Base-by-base conservation (phyloP, 306 rosid genomes). In the Fragaria vesca region DNA sequence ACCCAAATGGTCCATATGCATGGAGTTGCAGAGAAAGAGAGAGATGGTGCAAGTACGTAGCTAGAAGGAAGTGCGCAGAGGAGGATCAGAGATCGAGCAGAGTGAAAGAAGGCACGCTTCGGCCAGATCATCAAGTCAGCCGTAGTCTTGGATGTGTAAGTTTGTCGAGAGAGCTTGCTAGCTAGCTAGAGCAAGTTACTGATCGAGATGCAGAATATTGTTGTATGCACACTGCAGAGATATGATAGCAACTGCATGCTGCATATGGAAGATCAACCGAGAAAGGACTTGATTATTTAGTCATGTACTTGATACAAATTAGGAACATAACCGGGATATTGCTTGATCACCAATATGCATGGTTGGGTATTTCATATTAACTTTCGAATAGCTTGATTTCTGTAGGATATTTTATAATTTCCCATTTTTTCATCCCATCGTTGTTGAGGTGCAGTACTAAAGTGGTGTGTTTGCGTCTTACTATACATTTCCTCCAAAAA, bases 71-170 rank as follows among this genome's bases (percentile, higher is more conserved):
- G 67, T 0, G 66, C 3, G 38, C 66, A 12, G 24, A 52, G 24
- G 66, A 60, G 40, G 67, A 28, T 24, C 38, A 61, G 67, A n/a
- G 43, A 38, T 13, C 17, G 30, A 32, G 63, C 47, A 34, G 32
- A 72, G 76, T 1, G 48, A 38, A 16, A 72, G 76, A 40, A 34
- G 2, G 48, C 65, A 61, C 67, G 67, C 67, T 61, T 61, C 18
- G 40, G 4, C 9, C 40, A 30, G 67, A 55, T 55, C 12, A 55
- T 55, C 12, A 28, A 55, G 61, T n/a, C 32, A 16, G 18, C 61
- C 60, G 45, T 71, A 51, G 62, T 71, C 28, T 71, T 71, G 61
- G 62, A 71, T 71, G 50, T 50, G 46, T 50, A 16, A 71, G 11
- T 71, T 16, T 50, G 62, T 71, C 62, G 75, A 71, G 75, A 34